A percentile compares a stretch with the other conserved stretches of the same genome.
Evolutionary conservation across 768 basidiomycete species (phyloP).

Genomic region (Cubamyces sp.): DNA sequence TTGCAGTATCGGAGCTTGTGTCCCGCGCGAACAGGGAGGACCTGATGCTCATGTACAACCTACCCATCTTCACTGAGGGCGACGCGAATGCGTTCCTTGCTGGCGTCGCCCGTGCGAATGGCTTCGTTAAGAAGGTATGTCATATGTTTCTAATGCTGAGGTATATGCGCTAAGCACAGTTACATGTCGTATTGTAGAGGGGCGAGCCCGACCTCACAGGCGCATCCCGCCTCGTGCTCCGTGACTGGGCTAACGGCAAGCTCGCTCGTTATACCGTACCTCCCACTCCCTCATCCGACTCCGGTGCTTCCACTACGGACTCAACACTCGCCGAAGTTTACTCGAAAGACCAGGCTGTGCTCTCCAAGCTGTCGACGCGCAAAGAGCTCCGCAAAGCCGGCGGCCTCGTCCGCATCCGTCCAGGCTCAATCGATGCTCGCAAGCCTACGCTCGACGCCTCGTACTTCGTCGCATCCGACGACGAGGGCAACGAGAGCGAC

Average conservation of each 20-base stretch:
- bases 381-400: constrained; percentile 67
- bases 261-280: constrained; percentile 75
- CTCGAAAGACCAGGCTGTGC: constrained; percentile 51
- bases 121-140: constrained; percentile 77
- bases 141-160: not conserved
- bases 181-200: constrained; percentile 52
- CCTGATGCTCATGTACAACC: constrained; percentile 85
- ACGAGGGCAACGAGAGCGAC: constrained; percentile 43
- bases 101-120: constrained; percentile 73
- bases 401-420: constrained; percentile 53
- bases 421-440: constrained; percentile 45
- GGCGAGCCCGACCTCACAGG: constrained; percentile 73
- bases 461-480: constrained; percentile 47
- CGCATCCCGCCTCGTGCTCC: constrained; percentile 78
- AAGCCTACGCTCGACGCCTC: constrained; percentile 43
- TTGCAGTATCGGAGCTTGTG: constrained; percentile 64
- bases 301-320: constrained; percentile 16
- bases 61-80: constrained; percentile 76
- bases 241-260: constrained; percentile 82
- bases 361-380: constrained; percentile 52
- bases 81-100: constrained; percentile 76
- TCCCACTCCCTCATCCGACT: constrained; percentile 29
- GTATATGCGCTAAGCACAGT: not conserved
- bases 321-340: constrained; percentile 40
- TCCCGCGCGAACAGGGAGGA: constrained; percentile 73